Percentiles rank a stretch among this genome's conserved stretches.
These are phyloP conservation scores for Cyclotella atomus DNA, from an alignment of 108 stramenopile species.

Conservation along the genomic window DNA sequence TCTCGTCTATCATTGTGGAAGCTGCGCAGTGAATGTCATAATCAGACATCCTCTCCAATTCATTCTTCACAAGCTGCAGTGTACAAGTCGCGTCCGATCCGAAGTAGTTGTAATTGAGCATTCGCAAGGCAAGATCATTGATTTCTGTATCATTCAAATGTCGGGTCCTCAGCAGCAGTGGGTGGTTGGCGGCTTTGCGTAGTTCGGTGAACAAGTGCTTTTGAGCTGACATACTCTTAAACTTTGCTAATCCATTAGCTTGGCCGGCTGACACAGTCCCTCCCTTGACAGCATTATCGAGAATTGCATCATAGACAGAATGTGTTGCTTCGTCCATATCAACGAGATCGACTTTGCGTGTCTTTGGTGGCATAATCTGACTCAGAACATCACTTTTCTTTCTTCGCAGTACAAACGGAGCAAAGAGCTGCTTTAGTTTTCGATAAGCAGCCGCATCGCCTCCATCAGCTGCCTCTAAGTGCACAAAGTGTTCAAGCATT, in stretches of 20 bases:
- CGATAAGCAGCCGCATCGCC: conserved; percentile 60
- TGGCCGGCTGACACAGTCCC: conserved; percentile 22
- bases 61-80: conserved; percentile 69
- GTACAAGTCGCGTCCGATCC: conserved; percentile 78
- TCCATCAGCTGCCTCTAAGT: conserved; percentile 48
- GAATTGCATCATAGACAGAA: conserved; percentile 38
- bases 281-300: conserved; percentile 37
- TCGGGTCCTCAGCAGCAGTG: conserved; percentile 85
- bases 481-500: conserved; percentile 86
- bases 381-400: conserved; percentile 87
- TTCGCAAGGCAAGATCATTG: conserved; percentile 52
- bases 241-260: not conserved
- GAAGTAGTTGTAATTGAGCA: conserved; percentile 76
- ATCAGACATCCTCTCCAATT: conserved; percentile 83
- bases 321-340: conserved; percentile 38
- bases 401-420: conserved; percentile 92
- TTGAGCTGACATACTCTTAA: conserved; percentile 34
- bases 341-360: conserved; percentile 37
- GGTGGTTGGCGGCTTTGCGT: conserved; percentile 97
- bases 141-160: conserved; percentile 61
- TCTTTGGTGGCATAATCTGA: conserved; percentile 86
- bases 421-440: conserved; percentile 87
- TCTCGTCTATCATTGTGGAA: conserved; percentile 72
- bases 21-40: conserved; percentile 85
- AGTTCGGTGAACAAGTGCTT: conserved; percentile 94